Evolutionary conservation across 2,329 filamentous ascomycete species (phyloP).

Genomic region (Colletotrichum sp.): DNA sequence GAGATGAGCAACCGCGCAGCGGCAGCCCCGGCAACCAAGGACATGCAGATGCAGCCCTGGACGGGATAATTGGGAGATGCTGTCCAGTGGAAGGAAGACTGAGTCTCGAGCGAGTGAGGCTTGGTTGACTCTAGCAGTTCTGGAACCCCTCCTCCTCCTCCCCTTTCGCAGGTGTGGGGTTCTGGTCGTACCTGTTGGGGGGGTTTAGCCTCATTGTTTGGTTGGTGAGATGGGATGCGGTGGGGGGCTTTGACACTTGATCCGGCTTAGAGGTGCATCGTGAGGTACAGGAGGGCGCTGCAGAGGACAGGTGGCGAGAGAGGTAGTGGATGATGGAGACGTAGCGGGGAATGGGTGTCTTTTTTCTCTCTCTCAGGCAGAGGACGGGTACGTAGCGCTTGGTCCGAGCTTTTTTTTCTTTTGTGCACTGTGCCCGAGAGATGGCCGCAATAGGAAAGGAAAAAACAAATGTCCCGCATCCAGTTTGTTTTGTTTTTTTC

Average conservation of each 20-base stretch:
- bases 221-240: background rate
- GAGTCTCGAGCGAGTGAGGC: background rate
- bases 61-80: background rate
- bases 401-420: background rate
- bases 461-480: conserved; percentile 16
- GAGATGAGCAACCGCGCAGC: background rate
- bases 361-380: background rate
- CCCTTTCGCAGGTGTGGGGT: background rate
- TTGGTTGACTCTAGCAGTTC: background rate
- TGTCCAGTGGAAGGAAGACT: background rate
- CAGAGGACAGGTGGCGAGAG: background rate
- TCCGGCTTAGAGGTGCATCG: background rate
- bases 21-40: background rate
- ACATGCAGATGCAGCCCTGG: background rate
- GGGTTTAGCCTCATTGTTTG: background rate
- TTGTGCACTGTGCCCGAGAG: background rate
- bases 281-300: background rate
- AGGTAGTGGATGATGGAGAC: background rate
- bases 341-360: background rate
- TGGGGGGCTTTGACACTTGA: background rate
- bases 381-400: background rate
- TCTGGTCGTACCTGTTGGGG: background rate
- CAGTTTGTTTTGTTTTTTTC: background rate
- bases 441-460: conserved; percentile 16
- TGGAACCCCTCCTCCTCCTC: background rate